Evolutionary conservation across 768 basidiomycete species (phyloP), one percentile per base, ranked within the genome.

Genomic region (Mrakia frigida): DNA sequence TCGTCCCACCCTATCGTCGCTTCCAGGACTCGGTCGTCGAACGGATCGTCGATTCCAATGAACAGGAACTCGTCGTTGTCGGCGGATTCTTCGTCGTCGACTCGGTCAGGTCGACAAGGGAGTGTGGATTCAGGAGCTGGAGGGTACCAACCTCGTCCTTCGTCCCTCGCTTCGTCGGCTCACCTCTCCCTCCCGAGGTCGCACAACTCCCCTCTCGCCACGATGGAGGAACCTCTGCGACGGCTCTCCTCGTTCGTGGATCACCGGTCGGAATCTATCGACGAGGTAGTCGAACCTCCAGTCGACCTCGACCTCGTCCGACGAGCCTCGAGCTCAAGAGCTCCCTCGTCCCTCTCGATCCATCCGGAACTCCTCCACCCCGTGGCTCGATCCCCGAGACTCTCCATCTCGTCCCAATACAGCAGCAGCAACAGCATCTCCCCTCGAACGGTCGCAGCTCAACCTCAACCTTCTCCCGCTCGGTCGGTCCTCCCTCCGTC

Each of bases 301-400:
- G 25, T 60, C 35, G 56, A 68, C 28, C 59, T n/a, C n/a, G n/a
- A 59, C 9, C 63, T 65, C 33, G 18, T 14, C 33, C 73, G 60
- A 23, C 61, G 59, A 43, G 59, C 33, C 18, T 65, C 73, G 37
- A 33, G 35, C 16, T 11, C 46, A 6, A 33, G 35, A 37, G 39
- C 41, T 33, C 39, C 41, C 13, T 41, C n/a, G 13, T 61, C 73
- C 41, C 59, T 59, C 10, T 59, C 73, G 33, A 43, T 59, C 73
- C 46, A 59, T 10, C 63, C 73, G 31, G 70, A 46, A 28, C 69
- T 50, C 14, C 16, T 53, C 13, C 35, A 72, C 35, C 53, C 50
- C 3, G 53, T 53, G 33, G 33, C 53, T 21, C 52, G 46, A 23
- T 53, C 70, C 46, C 31, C 70, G 59, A 21, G 46, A 14, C 70